A percentile compares a stretch with the other conserved stretches of the same genome.
These are phyloP conservation scores for Neurospora intermedia DNA, from an alignment of 495 filamentous ascomycete genomes.

Conservation along the genomic window DNA sequence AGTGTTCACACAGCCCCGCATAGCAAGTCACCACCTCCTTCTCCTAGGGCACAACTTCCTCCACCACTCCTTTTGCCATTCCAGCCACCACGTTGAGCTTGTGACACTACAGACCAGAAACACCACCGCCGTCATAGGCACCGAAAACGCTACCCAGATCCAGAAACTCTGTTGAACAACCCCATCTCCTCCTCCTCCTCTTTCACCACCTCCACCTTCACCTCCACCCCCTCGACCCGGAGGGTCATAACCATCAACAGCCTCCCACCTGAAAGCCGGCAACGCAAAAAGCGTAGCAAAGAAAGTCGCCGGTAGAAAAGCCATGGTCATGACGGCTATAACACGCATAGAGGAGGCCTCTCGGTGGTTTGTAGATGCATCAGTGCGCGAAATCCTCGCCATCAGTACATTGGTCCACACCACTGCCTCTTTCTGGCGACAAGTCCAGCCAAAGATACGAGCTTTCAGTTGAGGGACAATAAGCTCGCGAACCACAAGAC, in stretches of 20 bases:
- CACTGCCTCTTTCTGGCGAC: background rate
- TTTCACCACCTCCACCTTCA: background rate
- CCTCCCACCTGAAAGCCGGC: conserved; percentile 23
- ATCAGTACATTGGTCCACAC: background rate
- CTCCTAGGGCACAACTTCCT: background rate
- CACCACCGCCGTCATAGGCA: background rate
- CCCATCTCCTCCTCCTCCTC: background rate
- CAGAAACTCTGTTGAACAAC: conserved; percentile 23
- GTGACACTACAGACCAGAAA: background rate
- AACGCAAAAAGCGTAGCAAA: conserved; percentile 27
- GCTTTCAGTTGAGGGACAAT: background rate
- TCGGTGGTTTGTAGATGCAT: background rate
- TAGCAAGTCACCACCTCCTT: background rate
- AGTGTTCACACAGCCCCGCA: background rate
- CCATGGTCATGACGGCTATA: conserved; percentile 7
- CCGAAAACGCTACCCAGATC: conserved; percentile 25
- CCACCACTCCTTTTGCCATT: background rate
- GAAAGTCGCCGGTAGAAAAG: conserved; percentile 5
- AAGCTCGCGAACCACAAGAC: background rate
- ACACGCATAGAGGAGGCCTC: conserved; percentile 3
- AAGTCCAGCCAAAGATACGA: background rate
- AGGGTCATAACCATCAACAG: background rate
- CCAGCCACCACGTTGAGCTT: background rate
- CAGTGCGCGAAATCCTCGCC: background rate
- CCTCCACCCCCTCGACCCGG: background rate